Evolutionary conservation across 2,329 filamentous ascomycete species (phyloP).

Genomic region (Aspergillus luchuensis): DNA sequence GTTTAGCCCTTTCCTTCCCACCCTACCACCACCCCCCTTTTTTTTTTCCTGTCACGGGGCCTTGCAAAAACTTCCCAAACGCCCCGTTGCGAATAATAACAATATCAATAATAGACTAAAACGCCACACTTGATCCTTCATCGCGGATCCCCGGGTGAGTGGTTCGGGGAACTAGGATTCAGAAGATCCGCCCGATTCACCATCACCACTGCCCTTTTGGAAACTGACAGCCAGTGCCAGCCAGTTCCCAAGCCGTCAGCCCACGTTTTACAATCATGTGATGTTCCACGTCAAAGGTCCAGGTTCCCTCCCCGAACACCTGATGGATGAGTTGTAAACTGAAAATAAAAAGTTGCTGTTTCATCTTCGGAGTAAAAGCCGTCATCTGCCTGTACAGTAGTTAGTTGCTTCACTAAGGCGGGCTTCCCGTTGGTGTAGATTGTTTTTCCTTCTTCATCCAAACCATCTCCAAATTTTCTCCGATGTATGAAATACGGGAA

Average conservation of each 20-base stretch:
- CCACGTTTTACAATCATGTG: conserved; percentile 37
- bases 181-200: conserved; percentile 21
- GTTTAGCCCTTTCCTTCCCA: not conserved
- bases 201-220: conserved; percentile 12
- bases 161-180: conserved; percentile 20
- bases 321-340: conserved; percentile 18
- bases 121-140: conserved; percentile 18
- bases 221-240: not conserved
- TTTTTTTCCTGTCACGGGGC: conserved; percentile 16
- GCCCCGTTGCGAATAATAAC: conserved; percentile 6
- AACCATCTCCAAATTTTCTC: not conserved
- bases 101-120: conserved; percentile 7
- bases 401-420: not conserved
- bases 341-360: conserved; percentile 6
- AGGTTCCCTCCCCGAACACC: conserved; percentile 3
- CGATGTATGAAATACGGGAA: conserved; percentile 11
- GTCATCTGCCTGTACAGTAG: not conserved
- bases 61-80: conserved; percentile 6
- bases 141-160: conserved; percentile 20
- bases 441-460: not conserved
- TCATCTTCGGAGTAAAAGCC: conserved; percentile 10
- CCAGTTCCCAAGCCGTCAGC: not conserved
- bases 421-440: not conserved
- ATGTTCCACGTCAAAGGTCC: conserved; percentile 22
- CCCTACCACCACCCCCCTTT: not conserved